Base-by-base conservation (phyloP, 2,329 filamentous ascomycete species). In the Aspergillus chevalieri region DNA sequence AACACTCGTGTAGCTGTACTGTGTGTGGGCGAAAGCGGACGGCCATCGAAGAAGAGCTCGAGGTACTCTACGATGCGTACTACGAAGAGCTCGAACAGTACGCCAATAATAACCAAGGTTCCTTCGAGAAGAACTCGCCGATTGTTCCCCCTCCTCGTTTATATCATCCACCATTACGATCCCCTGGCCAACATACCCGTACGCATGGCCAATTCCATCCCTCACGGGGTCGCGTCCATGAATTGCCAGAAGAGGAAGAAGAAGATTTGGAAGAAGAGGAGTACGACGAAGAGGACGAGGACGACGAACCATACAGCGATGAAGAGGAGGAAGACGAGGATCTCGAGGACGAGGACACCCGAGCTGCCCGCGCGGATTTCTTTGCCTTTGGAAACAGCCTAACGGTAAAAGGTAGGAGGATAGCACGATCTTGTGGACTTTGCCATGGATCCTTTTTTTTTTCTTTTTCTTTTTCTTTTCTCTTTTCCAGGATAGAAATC, bases 81-180 rank as follows among this genome's bases (percentile, higher is more conserved):
- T 98, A 98, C 68, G 86, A 95, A 67, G 93, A 98, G 72, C 81
- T 98, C 53, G 93, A 97, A 74, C 90, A 95, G 68, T 98, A 96
- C 71, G 93, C 91, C 59, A 91, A 96, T 70, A 84, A 87, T 61
- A 83, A 85, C 67, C 84, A 90, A 64, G 83, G 70, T 57, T 67
- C 68, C 49, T 70, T 73, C 56, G 67, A 83, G 51, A 80, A 87
- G 55, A 81, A 79, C 46, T 82, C 84, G 43, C 82, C 85, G 14
- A 82, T 89, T 70, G 78, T 89, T 61, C 80, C 82, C 42, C 78
- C 83, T 45, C 79, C 85, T 7, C 82, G 83, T 60, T 78, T 86
- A 57, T 81, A 60, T 69, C 82, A 69, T 78, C 82, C 52, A 72
- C 83, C 49, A 2, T 53, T 71, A 44, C 67, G 79, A 80, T 66